Conservation (phyloP, 352 stramenopile species). For the Pythium dissimile region DNA sequence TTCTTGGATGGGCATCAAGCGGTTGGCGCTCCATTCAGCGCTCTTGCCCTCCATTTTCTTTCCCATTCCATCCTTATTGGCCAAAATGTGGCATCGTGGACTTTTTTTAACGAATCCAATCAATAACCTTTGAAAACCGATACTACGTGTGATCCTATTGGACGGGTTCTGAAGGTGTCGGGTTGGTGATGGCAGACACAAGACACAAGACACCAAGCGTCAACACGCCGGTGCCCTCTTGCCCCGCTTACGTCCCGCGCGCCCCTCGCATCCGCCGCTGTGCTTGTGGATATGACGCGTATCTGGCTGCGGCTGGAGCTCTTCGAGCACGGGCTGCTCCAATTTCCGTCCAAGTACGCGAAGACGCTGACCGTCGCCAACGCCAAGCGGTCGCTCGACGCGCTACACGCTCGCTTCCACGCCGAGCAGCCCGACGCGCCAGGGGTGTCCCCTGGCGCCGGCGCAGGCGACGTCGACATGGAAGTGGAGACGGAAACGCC, state of each 20-base stretch:
- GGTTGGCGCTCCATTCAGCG: no score
- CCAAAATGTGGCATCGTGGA: no score
- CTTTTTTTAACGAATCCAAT: not conserved
- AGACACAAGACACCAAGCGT: not conserved
- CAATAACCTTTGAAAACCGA: not conserved
- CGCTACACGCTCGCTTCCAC: slow-evolving; percentile 48
- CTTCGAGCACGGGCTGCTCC: slow-evolving; percentile 78
- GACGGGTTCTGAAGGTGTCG: no score
- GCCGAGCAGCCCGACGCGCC: not conserved
- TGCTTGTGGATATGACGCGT: slow-evolving; percentile 34
- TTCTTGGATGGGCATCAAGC: no score
- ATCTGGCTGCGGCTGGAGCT: slow-evolving; percentile 85
- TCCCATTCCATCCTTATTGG: no score
- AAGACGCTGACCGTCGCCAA: slow-evolving; percentile 58
- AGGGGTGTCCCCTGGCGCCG: slow-evolving; percentile 19
- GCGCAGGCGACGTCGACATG: slow-evolving; percentile 53
- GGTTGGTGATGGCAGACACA: not conserved
- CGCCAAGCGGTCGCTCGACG: slow-evolving; percentile 56
- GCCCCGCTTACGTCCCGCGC: not conserved
- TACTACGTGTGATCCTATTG: not conserved
- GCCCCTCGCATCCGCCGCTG: not conserved
- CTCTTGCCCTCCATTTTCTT: no score
- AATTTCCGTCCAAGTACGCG: slow-evolving; percentile 68
- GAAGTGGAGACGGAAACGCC: slow-evolving; percentile 13
- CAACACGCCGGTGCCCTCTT: not conserved